A percentile compares a stretch with the other conserved stretches of the same genome.
Evolutionary conservation across 352 stramenopile species (phyloP).

Genomic region (Pythium dissimile): DNA sequence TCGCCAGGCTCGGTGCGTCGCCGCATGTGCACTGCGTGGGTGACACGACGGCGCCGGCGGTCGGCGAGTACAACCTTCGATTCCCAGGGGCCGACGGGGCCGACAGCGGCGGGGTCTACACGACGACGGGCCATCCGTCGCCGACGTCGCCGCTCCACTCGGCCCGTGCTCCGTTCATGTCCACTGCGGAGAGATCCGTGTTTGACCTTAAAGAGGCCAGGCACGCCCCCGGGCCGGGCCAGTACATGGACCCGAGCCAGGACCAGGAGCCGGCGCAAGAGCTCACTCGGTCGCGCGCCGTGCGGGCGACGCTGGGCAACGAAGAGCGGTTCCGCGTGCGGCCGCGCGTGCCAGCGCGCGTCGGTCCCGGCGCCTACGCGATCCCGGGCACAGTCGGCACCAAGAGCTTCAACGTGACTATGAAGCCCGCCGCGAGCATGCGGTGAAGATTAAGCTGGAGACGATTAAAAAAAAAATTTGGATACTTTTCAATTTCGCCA

Average conservation of each 20-base stretch:
- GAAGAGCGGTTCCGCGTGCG: slow-evolving; percentile 27
- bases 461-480: too few relatives aligned
- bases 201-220: slow-evolving; percentile 22
- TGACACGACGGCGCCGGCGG: slow-evolving; percentile 32
- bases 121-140: too few relatives aligned
- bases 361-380: slow-evolving; percentile 31
- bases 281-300: slow-evolving; percentile 12
- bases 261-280: neutral
- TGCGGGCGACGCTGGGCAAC: slow-evolving; percentile 25
- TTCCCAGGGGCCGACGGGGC: neutral
- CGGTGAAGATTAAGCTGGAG: neutral
- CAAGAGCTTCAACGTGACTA: slow-evolving; percentile 43
- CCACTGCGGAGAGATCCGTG: slow-evolving; percentile 14
- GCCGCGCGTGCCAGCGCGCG: slow-evolving; percentile 22
- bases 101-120: neutral
- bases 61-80: slow-evolving; percentile 35
- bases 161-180: slow-evolving; percentile 22
- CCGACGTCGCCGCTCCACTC: slow-evolving; percentile 7
- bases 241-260: slow-evolving; percentile 16
- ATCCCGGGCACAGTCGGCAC: slow-evolving; percentile 30
- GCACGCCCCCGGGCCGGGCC: slow-evolving; percentile 26
- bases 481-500: too few relatives aligned
- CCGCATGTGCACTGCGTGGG: slow-evolving; percentile 55
- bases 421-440: slow-evolving; percentile 10
- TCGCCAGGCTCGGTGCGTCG: slow-evolving; percentile 35